Conservation (phyloP, 2,329 filamentous ascomycete species). For the Cytospora piceicola region DNA sequence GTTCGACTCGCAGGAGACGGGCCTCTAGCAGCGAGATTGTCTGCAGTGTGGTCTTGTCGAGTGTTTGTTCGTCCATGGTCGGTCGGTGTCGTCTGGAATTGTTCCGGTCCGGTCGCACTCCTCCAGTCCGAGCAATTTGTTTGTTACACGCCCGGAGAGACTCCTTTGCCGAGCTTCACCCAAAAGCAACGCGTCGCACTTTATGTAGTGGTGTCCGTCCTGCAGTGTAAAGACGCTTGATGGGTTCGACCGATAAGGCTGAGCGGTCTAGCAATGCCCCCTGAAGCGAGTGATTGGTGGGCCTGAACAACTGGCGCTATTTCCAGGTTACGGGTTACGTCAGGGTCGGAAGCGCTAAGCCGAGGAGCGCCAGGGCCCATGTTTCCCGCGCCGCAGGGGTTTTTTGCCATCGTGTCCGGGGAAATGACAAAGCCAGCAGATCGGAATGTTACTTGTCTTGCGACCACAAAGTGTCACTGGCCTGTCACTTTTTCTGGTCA, state of each 20-base stretch:
- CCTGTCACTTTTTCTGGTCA: slow-evolving; percentile 7
- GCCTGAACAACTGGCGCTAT: slow-evolving; percentile 3
- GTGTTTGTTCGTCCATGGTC: slow-evolving; percentile 37
- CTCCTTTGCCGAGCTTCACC: not conserved
- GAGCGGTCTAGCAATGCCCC: not conserved
- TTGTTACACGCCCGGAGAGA: not conserved
- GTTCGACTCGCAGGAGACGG: slow-evolving; percentile 63
- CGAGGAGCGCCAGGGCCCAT: slow-evolving; percentile 18
- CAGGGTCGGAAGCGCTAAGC: slow-evolving; percentile 19
- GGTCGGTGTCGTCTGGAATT: not conserved
- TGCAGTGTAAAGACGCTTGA: slow-evolving; percentile 14
- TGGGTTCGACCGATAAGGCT: slow-evolving; percentile 7
- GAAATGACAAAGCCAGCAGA: slow-evolving; percentile 5
- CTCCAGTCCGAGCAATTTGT: not conserved
- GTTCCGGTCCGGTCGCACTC: slow-evolving; percentile 1
- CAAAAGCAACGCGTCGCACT: not conserved
- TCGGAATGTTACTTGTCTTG: slow-evolving; percentile 13
- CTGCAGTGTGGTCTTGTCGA: slow-evolving; percentile 58
- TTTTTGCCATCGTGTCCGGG: not conserved
- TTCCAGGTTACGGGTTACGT: slow-evolving; percentile 4
- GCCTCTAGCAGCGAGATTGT: slow-evolving; percentile 62
- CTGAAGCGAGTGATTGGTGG: slow-evolving; percentile 12
- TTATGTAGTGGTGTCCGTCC: not conserved
- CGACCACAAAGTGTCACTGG: slow-evolving; percentile 15
- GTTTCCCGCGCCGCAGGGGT: not conserved